phyloP scores from a whole-genome alignment of 768 basidiomycete species.

The Tylopilus sp. region DNA sequence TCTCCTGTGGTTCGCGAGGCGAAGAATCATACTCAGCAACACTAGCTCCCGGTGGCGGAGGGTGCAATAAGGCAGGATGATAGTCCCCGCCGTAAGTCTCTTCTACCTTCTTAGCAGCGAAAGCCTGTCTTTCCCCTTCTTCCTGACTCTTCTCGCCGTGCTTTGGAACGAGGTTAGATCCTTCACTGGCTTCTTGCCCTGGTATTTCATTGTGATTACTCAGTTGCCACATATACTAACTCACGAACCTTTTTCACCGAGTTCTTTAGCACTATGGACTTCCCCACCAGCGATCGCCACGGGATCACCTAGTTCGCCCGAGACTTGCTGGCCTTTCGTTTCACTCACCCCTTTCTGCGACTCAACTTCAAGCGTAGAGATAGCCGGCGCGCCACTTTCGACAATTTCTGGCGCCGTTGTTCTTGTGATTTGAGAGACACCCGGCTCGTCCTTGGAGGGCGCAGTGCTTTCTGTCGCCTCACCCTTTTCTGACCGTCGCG shows the following conservation, averaged over 20 bases:
- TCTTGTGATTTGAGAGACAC: neutral
- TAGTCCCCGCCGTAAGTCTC: slow-evolving; percentile 18
- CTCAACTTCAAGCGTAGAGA: neutral
- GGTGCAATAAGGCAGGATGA: slow-evolving; percentile 30
- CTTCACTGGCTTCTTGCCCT: neutral
- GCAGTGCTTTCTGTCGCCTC: neutral
- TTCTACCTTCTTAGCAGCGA: neutral
- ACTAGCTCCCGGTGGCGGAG: slow-evolving; percentile 20
- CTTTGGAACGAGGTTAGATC: neutral
- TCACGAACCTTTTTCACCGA: slow-evolving; percentile 12
- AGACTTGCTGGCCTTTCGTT: neutral
- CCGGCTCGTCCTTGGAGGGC: neutral
- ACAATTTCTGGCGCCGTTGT: neutral
- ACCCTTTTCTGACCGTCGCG: neutral
- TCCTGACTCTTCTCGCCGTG: neutral
- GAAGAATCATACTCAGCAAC: slow-evolving; percentile 11
- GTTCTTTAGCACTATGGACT: neutral
- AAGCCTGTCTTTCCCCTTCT: neutral
- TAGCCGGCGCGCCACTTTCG: neutral
- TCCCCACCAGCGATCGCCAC: neutral
- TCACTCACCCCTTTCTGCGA: slow-evolving; percentile 1
- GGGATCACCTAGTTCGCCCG: neutral
- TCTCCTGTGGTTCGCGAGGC: neutral
- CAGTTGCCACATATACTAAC: neutral
- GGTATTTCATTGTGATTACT: neutral